phyloP scores from a whole-genome alignment of 2,329 filamentous ascomycete genomes.

The Colletotrichum eleusines region DNA sequence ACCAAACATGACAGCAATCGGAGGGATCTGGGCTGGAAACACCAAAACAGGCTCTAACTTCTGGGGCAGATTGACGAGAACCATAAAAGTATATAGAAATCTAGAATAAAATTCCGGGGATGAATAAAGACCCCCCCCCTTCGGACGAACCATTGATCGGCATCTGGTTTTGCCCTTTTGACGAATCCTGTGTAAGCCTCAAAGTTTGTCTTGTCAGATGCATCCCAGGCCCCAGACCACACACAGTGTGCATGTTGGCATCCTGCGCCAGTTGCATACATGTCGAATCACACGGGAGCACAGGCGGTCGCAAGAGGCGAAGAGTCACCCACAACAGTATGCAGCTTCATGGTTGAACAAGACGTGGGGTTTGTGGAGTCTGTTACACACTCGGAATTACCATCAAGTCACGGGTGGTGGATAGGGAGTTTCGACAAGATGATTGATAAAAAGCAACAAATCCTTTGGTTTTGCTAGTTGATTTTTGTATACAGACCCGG shows the following conservation, averaged over 20 bases:
- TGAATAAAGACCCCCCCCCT: not conserved
- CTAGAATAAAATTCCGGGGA: not conserved
- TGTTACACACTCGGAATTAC: not conserved
- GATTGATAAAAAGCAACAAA: conserved; percentile 12
- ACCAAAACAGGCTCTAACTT: not conserved
- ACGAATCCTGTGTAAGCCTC: not conserved
- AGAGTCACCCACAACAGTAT: conserved; percentile 17
- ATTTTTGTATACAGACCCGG: conserved; percentile 28
- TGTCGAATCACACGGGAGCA: conserved; percentile 12
- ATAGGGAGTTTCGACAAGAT: not conserved
- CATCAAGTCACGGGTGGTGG: not conserved
- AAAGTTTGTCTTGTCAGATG: not conserved
- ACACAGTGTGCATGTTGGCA: conserved; percentile 8
- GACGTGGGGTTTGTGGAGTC: not conserved
- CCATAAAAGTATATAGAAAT: not conserved
- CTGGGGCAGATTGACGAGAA: not conserved
- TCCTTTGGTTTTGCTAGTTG: conserved; percentile 19
- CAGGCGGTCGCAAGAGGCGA: conserved; percentile 1
- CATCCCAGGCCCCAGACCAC: not conserved
- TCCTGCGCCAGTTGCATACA: conserved; percentile 7
- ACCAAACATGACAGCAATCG: not conserved
- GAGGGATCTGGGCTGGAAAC: not conserved
- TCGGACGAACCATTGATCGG: not conserved
- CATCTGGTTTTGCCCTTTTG: not conserved
- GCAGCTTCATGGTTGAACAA: conserved; percentile 18